Evolutionary conservation across 2,329 filamentous ascomycete species (phyloP), one percentile per base, ranked within the genome.

Genomic region (Trichoderma endophyticum): DNA sequence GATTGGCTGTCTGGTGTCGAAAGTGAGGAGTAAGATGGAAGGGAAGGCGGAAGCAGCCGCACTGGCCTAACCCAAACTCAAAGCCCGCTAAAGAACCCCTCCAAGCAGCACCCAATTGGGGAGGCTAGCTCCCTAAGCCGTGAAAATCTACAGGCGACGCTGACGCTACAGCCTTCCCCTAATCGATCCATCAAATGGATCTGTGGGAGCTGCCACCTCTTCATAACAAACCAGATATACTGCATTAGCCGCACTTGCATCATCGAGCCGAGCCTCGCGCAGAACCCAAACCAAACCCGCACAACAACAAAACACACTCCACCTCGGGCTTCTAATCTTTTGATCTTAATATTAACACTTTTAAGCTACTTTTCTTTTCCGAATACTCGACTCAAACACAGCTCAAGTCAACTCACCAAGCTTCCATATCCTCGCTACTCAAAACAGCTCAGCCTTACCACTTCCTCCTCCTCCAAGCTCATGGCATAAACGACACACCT

Each of bases 401-500:
- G 1, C 48, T n/a, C 21, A 34, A 18, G 21, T 26, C 63, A 3
- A 15, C 30, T 56, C 9, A 5, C 63, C 48, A 24, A 18, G 26
- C n/a, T 36, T 24, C 43, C 24, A n/a, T 65, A 6, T 51, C 24
- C 26, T n/a, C 24, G 15, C 26, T 18, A 18, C 30, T 59, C 56
- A n/a, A 26, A 39, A 32, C 1, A 39, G 28, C 30, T 24, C 32
- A 48, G 26, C 24, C 60, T 39, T 9, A 28, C 36, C 14, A 15
- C 36, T 8, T 39, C 36, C 36, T 39, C 18, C 36, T 24, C 56
- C 32, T 12, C 6, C 26, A 18, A 26, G n/a, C 72, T 60, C 74
- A 76, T 76, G 75, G 75, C 75, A 73, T 75, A 73, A 69, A n/a
- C n/a, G 34, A 70, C 18, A 67, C 43, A 34, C 36, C 60, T 39